phyloP scores from a whole-genome alignment of 129 eudicot genomes.

The Helichrysum umbraculigerum region DNA sequence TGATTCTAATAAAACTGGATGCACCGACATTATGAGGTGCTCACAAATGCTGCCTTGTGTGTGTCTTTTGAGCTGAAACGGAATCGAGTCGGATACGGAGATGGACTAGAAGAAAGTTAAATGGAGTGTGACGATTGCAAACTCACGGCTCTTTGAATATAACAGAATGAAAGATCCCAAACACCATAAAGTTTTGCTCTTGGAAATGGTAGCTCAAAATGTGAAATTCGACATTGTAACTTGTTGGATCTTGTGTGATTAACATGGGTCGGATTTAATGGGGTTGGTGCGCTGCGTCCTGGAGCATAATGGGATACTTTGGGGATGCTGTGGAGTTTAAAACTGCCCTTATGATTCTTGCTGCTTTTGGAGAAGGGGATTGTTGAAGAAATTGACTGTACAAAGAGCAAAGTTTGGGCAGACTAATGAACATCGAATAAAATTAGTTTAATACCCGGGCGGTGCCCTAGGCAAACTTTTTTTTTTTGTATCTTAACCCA shows the following conservation, averaged over 20 bases:
- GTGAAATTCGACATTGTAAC: constrained; percentile 54
- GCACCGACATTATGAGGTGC: constrained; percentile 40
- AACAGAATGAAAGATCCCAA: constrained; percentile 36
- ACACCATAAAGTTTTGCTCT: constrained; percentile 20
- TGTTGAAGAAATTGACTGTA: constrained; percentile 41
- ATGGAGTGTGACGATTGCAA: constrained; percentile 41
- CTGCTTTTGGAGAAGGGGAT: constrained; percentile 47
- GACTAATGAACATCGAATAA: constrained; percentile 32
- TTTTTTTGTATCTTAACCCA: no score
- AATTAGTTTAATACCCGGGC: not conserved
- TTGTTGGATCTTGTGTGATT: constrained; percentile 46
- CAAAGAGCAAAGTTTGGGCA: constrained; percentile 21
- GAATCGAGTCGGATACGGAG: constrained; percentile 38
- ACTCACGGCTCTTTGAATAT: constrained; percentile 37
- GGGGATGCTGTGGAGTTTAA: constrained; percentile 41
- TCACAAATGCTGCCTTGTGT: constrained; percentile 41
- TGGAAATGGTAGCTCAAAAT: constrained; percentile 31
- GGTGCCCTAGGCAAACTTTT: no score
- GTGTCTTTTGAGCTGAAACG: constrained; percentile 40
- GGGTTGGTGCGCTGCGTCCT: constrained; percentile 20
- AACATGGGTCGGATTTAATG: constrained; percentile 28
- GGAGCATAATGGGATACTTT: constrained; percentile 40
- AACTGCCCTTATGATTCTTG: constrained; percentile 47
- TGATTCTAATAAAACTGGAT: constrained; percentile 1
- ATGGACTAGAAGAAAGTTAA: constrained; percentile 36